Evolutionary conservation across 2,329 filamentous ascomycete species (phyloP).

Genomic region (Colletotrichum sp.): DNA sequence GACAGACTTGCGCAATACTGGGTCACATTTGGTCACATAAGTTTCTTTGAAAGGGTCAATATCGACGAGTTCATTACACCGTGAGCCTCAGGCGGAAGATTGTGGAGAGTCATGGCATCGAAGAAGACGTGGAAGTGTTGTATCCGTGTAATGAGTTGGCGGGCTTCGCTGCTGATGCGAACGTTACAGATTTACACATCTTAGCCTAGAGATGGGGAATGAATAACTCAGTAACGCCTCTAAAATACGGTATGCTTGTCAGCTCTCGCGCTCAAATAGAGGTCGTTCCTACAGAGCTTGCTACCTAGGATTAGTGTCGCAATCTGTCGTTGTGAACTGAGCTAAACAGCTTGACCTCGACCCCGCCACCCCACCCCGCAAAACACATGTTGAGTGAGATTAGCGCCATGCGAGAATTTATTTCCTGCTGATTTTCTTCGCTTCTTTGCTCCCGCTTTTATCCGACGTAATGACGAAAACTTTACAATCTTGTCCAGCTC

Average conservation of each 20-base stretch:
- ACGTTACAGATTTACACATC: not conserved
- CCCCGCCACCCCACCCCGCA: not conserved
- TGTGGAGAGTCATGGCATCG: not conserved
- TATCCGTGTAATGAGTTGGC: not conserved
- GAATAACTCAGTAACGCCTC: not conserved
- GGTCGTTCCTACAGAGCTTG: not conserved
- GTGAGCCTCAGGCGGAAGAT: constrained; percentile 2
- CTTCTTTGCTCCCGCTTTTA: not conserved
- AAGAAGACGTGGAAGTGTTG: not conserved
- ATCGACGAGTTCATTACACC: constrained; percentile 55
- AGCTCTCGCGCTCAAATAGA: not conserved
- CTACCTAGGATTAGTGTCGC: not conserved
- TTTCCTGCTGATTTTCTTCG: not conserved
- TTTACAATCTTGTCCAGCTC: not conserved
- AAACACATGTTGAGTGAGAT: not conserved
- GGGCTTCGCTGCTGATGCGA: not conserved
- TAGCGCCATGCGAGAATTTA: not conserved
- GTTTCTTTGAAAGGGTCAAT: constrained; percentile 64
- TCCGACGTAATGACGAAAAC: not conserved
- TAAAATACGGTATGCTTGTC: not conserved
- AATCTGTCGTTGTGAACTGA: not conserved
- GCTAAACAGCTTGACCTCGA: not conserved
- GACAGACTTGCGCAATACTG: constrained; percentile 83
- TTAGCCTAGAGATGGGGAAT: not conserved
- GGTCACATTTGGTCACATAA: constrained; percentile 67